These are phyloP conservation scores for Orbilia oligospora DNA, from an alignment of 2,329 filamentous ascomycete genomes.

Conservation along the genomic window DNA sequence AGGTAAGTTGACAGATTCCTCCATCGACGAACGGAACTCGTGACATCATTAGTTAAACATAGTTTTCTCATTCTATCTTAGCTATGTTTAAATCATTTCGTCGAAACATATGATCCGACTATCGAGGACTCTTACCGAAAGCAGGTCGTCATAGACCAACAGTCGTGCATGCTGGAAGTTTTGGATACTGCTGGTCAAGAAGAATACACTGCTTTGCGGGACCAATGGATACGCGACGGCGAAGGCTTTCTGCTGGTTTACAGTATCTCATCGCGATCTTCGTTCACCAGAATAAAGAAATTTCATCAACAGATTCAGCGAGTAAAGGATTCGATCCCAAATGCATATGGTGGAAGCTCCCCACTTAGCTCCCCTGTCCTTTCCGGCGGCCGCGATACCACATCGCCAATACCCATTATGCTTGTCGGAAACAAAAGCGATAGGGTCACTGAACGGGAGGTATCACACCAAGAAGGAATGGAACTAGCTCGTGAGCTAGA, in stretches of 20 bases:
- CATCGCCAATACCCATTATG: conserved; percentile 90
- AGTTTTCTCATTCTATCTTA: conserved; percentile 66
- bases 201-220: conserved; percentile 95
- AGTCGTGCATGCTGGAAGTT: conserved; percentile 97
- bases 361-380: conserved; percentile 70
- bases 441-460: conserved; percentile 92
- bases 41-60: conserved; percentile 46
- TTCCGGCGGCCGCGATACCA: conserved; percentile 65
- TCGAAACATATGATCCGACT: conserved; percentile 92
- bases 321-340: conserved; percentile 86
- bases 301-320: conserved; percentile 98
- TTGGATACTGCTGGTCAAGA: conserved; percentile 98
- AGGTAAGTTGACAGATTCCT: conserved; percentile 68
- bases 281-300: conserved; percentile 92
- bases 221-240: conserved; percentile 98
- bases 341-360: conserved; percentile 66
- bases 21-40: conserved; percentile 42
- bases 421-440: conserved; percentile 99
- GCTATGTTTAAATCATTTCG: conserved; percentile 97
- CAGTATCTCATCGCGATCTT: conserved; percentile 96
- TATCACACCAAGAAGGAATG: conserved; percentile 95
- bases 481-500: conserved; percentile 91
- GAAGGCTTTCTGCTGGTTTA: conserved; percentile 98
- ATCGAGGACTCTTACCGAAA: conserved; percentile 91
- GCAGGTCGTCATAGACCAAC: conserved; percentile 91